Evolutionary conservation across 768 basidiomycete species (phyloP).

Genomic region (Sporobolomyces phaffii): DNA sequence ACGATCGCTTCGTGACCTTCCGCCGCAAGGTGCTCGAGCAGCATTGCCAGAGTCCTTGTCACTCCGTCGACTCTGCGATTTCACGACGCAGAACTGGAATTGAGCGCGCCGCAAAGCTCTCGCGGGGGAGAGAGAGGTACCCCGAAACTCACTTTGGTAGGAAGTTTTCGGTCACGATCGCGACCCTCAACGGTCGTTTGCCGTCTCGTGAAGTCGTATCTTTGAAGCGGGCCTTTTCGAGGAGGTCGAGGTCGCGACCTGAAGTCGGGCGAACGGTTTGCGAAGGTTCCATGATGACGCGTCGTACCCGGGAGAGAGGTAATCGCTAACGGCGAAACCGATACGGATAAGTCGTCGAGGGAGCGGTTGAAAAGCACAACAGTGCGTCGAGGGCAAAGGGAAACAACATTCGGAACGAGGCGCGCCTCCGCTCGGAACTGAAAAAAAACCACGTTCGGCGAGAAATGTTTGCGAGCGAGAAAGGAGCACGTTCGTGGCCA

Average conservation of each 20-base stretch:
- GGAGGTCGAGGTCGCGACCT: conserved; percentile 7
- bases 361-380: background rate
- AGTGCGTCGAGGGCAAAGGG: too few relatives aligned
- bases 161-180: conserved; percentile 40
- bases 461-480: too few relatives aligned
- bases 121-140: background rate
- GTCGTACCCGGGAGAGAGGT: background rate
- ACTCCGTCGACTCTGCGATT: conserved; percentile 49
- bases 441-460: background rate
- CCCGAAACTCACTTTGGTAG: conserved; percentile 33
- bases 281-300: background rate
- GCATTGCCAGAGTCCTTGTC: conserved; percentile 49
- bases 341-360: background rate
- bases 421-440: too few relatives aligned
- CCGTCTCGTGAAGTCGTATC: background rate
- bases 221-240: conserved; percentile 7
- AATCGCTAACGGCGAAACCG: too few relatives aligned
- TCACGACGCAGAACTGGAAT: background rate
- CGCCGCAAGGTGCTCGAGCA: conserved; percentile 49
- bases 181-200: conserved; percentile 15
- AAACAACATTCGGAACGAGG: background rate
- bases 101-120: background rate
- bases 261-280: background rate
- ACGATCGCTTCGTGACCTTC: conserved; percentile 51
- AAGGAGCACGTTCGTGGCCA: background rate